Conservation (phyloP, 2,329 filamentous ascomycete species). For the Penicillium sp. region DNA sequence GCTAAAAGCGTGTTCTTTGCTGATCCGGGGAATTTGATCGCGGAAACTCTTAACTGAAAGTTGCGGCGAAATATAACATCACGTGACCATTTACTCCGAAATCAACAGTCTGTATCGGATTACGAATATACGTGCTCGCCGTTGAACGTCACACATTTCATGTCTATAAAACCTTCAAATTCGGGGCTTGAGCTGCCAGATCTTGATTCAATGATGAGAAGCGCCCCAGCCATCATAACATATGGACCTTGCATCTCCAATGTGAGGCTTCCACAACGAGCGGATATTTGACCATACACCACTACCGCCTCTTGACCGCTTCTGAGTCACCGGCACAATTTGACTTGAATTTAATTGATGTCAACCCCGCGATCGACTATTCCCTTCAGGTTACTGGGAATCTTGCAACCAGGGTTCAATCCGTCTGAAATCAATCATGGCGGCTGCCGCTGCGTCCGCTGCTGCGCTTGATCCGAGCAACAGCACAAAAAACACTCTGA, state of each 20-base stretch:
- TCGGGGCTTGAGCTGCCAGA: too few relatives aligned
- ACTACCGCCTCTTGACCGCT: constrained; percentile 7
- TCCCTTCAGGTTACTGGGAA: constrained; percentile 12
- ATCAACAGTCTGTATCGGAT: too few relatives aligned
- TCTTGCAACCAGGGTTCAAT: constrained; percentile 22
- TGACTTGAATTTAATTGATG: constrained; percentile 24
- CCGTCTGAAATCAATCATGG: constrained; percentile 29
- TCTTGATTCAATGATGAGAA: too few relatives aligned
- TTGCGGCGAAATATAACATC: constrained; percentile 20
- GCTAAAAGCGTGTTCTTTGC: constrained; percentile 8
- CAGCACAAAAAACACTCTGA: constrained; percentile 55
- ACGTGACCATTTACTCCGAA: constrained; percentile 13
- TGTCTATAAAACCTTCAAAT: too few relatives aligned
- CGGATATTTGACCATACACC: constrained; percentile 1
- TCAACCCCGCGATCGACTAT: constrained; percentile 19
- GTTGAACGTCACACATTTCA: too few relatives aligned
- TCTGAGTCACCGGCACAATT: constrained; percentile 12
- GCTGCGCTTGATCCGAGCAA: constrained; percentile 51
- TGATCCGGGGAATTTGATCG: constrained; percentile 20
- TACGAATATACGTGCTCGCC: neutral
- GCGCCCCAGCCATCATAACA: too few relatives aligned
- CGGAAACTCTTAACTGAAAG: constrained; percentile 19
- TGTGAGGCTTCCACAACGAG: too few relatives aligned
- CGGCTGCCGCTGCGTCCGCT: constrained; percentile 46
- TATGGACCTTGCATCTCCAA: too few relatives aligned